Percentiles rank a stretch among this genome's conserved stretches.
phyloP scores from a whole-genome alignment of 495 filamentous ascomycete genomes.

The Mytilinidion resinicola region DNA sequence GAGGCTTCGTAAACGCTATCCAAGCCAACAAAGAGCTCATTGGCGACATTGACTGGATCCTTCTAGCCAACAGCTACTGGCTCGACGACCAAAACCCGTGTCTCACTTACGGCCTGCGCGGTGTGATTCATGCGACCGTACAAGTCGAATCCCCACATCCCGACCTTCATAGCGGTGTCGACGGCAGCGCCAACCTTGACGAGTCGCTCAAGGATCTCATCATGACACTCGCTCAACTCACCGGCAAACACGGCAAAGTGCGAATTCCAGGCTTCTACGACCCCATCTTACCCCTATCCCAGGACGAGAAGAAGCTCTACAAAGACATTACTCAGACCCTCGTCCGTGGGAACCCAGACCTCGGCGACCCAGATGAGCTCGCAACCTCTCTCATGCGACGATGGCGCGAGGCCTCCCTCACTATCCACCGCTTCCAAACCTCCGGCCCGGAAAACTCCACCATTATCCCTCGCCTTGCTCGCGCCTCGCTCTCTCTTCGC shows the following conservation, averaged over 20 bases:
- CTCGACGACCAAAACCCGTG: conserved; percentile 92
- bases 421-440: conserved; percentile 86
- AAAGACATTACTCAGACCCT: conserved; percentile 73
- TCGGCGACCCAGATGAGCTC: conserved; percentile 59
- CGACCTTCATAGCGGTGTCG: conserved; percentile 91
- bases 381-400: conserved; percentile 78
- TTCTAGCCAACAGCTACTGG: conserved; percentile 97
- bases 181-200: conserved; percentile 79
- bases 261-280: conserved; percentile 78
- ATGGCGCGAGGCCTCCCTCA: conserved; percentile 94
- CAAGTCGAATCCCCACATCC: conserved; percentile 77
- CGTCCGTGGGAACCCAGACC: conserved; percentile 61
- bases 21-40: conserved; percentile 72
- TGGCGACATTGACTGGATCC: conserved; percentile 84
- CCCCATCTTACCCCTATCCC: conserved; percentile 65
- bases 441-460: conserved; percentile 74
- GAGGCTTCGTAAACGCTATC: conserved; percentile 79
- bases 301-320: conserved; percentile 74
- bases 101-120: conserved; percentile 86
- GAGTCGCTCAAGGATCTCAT: conserved; percentile 89
- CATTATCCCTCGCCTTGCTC: conserved; percentile 80
- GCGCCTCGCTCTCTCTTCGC: conserved; percentile 78
- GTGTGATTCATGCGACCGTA: conserved; percentile 90
- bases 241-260: conserved; percentile 58
- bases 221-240: conserved; percentile 68